Evolutionary conservation across 495 filamentous ascomycete genomes (phyloP).

Genomic region (Neurospora terricola): DNA sequence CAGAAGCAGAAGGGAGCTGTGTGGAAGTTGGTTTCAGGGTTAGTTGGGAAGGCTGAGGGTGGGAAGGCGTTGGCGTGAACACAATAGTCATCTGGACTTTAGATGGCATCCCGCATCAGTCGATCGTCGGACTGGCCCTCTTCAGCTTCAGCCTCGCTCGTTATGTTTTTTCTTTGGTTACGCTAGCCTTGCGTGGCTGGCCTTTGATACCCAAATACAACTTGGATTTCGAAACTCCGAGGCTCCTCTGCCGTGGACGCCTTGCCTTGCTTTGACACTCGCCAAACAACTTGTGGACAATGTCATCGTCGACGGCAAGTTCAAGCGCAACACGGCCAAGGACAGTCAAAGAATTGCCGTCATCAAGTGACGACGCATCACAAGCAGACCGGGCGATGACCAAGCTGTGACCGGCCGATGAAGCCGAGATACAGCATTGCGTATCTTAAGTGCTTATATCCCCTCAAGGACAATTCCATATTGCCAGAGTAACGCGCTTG

Average conservation of each 20-base stretch:
- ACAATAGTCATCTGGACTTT: neutral
- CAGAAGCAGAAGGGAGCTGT: neutral
- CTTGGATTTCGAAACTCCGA: neutral
- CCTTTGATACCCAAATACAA: neutral
- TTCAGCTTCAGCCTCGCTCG: neutral
- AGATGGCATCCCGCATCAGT: neutral
- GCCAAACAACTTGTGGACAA: neutral
- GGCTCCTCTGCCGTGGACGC: neutral
- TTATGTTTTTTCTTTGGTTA: neutral
- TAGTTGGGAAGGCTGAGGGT: conserved; percentile 12
- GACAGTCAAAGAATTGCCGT: neutral
- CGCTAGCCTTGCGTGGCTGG: neutral
- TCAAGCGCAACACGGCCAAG: neutral
- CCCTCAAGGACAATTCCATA: neutral
- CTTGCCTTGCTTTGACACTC: neutral
- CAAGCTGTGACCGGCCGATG: neutral
- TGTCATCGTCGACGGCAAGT: neutral
- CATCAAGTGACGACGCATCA: neutral
- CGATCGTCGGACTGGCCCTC: rapidly evolving
- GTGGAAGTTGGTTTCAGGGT: conserved; percentile 7
- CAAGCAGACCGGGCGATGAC: neutral
- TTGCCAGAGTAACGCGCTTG: neutral
- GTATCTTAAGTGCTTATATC: neutral
- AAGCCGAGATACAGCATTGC: neutral
- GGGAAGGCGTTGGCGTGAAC: neutral